A percentile compares a stretch with the other conserved stretches of the same genome.
Evolutionary conservation across 2,329 filamentous ascomycete species (phyloP).

Genomic region (Alternaria solani): DNA sequence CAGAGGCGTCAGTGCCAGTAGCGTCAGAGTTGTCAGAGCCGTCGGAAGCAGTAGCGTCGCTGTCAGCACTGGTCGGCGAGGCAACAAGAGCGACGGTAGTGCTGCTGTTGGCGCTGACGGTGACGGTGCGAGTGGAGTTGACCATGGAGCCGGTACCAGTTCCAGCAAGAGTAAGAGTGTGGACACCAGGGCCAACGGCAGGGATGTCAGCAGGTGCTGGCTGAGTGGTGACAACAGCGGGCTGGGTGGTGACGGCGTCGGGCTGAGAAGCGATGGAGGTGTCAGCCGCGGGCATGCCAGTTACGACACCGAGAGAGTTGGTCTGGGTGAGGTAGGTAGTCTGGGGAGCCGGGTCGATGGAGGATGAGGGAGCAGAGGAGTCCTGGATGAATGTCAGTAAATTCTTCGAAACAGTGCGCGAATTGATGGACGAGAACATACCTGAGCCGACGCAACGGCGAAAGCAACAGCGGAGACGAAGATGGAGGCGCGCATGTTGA

Average conservation of each 20-base stretch:
- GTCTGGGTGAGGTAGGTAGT: conserved; percentile 41
- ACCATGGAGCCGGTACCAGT: conserved; percentile 32
- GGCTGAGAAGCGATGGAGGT: conserved; percentile 39
- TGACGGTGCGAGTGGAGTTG: conserved; percentile 41
- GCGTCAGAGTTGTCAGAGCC: conserved; percentile 20
- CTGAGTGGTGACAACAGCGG: conserved; percentile 31
- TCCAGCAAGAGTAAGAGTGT: conserved; percentile 43
- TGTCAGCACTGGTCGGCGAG: conserved; percentile 19
- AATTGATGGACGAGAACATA: conserved; percentile 23
- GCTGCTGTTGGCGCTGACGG: conserved; percentile 48
- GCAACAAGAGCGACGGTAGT: conserved; percentile 38
- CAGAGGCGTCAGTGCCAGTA: conserved; percentile 25
- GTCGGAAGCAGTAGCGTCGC: conserved; percentile 17
- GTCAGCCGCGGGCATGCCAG: conserved; percentile 35
- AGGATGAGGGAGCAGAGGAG: conserved; percentile 15
- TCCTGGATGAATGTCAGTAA: conserved; percentile 17
- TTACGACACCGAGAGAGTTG: conserved; percentile 48
- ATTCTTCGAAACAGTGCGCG: conserved; percentile 5
- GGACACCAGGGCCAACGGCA: conserved; percentile 45
- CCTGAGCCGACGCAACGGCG: conserved; percentile 42
- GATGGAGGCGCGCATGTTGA: conserved; percentile 45
- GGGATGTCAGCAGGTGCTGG: conserved; percentile 46
- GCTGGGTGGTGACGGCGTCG: conserved; percentile 32
- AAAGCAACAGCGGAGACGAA: conserved; percentile 41
- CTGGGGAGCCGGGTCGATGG: conserved; percentile 39